Evolutionary conservation across 148 eudicot genomes (phyloP), one percentile per base, ranked within the genome.

Genomic region (Spergularia marina): DNA sequence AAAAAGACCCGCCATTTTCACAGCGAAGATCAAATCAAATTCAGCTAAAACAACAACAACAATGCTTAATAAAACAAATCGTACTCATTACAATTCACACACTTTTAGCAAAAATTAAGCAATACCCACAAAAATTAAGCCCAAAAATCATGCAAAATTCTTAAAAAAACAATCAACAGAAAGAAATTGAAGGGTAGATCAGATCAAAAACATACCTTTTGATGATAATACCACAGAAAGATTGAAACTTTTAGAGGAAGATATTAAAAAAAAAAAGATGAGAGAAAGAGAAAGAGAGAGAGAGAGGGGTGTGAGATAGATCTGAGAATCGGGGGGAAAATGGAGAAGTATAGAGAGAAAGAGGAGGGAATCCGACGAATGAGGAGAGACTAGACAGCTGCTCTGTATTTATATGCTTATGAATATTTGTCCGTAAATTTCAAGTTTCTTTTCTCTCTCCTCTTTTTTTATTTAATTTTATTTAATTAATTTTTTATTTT

Each of bases 361-460:
- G 65, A 41, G 14, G 61, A 44, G 16, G 30, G 34, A 30, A 68
- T 53, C 14, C 9, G 80, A 76, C 83, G 80, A 77, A 76, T 81
- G 80, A 76, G 83, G 80, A 51, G 53, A 67, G 25, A 13, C 20
- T 54, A 14, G 60, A 30, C 78, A 72, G 12, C 62, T 53, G 56
- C 53, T 11, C 54, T 23, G 56, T 76, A 77, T 81, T 77, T 76
- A 81, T 81, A 64, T 70, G 55, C 34, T n/a, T 49, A 18, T 59
- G n/a, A 13, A 71, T 77, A 56, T 18, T 44, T 66, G 77, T 78
- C 62, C 54, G 72, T 58, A 59, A 66, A 72, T 20, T 62, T 16
- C 6, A 12, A 64, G 53, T 77, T 62, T 62, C 16, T 2, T n/a
- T 72, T 40, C 13, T 5, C 3, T 16, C 65, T 65, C 54, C 57